These are phyloP conservation scores for Alternaria ventricosa DNA, from an alignment of 2,329 filamentous ascomycete species.

Conservation along the genomic window DNA sequence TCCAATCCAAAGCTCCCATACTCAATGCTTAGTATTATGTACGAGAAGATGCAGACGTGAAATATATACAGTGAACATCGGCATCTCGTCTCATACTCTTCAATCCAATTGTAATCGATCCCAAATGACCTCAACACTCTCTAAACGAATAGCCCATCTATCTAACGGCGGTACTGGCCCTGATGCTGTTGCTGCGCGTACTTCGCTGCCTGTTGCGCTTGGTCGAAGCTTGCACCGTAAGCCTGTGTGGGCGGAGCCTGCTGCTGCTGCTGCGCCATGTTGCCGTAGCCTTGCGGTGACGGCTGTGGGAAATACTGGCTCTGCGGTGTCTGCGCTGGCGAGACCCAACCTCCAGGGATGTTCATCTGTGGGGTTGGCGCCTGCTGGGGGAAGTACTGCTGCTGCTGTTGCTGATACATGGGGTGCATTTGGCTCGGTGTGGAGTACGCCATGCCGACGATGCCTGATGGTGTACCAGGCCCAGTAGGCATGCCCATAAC, in stretches of 20 bases:
- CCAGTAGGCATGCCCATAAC: slow-evolving; percentile 26
- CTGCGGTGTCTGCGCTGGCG: slow-evolving; percentile 22
- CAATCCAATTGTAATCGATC: not conserved
- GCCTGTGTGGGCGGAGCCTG: slow-evolving; percentile 9
- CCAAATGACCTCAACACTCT: not conserved
- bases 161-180: slow-evolving; percentile 8
- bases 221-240: slow-evolving; percentile 14
- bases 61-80: slow-evolving; percentile 9
- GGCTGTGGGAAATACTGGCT: slow-evolving; percentile 26
- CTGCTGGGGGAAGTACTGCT: slow-evolving; percentile 39
- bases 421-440: slow-evolving; percentile 36
- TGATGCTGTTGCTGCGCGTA: slow-evolving; percentile 10
- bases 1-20: slow-evolving; percentile 1
- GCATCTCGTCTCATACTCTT: slow-evolving; percentile 2
- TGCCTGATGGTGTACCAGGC: slow-evolving; percentile 20
- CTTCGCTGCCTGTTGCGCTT: slow-evolving; percentile 10
- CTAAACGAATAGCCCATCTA: not conserved
- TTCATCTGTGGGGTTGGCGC: slow-evolving; percentile 33
- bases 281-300: slow-evolving; percentile 38
- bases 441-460: slow-evolving; percentile 36
- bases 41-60: slow-evolving; percentile 5
- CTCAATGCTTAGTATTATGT: not conserved
- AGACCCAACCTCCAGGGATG: slow-evolving; percentile 36
- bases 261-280: slow-evolving; percentile 8
- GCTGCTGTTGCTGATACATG: slow-evolving; percentile 34